These are phyloP conservation scores for Beauveria pseudobassiana DNA, from an alignment of 2,329 filamentous ascomycete species.

Conservation along the genomic window DNA sequence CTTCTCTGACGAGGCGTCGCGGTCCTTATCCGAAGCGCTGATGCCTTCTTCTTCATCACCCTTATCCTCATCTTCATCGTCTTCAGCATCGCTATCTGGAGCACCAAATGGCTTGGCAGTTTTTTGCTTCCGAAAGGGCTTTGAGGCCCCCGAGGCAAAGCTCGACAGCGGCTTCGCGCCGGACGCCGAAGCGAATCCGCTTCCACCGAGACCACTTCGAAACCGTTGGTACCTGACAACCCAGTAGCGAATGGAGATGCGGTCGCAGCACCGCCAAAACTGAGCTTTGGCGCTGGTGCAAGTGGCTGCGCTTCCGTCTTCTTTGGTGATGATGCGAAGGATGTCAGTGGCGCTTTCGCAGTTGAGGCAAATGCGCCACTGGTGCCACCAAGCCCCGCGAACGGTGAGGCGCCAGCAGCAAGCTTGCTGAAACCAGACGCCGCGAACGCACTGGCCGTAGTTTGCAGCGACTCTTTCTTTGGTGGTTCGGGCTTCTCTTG, in stretches of 20 bases:
- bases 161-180: conserved; percentile 46
- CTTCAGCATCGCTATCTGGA: conserved; percentile 57
- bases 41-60: conserved; percentile 31
- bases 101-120: conserved; percentile 70
- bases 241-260: conserved; percentile 42
- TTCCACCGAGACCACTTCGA: conserved; percentile 35
- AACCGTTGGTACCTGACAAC: conserved; percentile 36
- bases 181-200: conserved; percentile 37
- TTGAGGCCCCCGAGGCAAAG: conserved; percentile 59
- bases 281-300: conserved; percentile 36
- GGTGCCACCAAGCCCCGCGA: conserved; percentile 46
- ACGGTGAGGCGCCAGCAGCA: conserved; percentile 55
- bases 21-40: conserved; percentile 42
- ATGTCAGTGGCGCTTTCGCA: conserved; percentile 26
- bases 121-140: conserved; percentile 47
- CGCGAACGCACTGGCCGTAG: conserved; percentile 57
- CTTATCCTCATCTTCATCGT: conserved; percentile 31
- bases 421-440: conserved; percentile 62
- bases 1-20: conserved; percentile 39
- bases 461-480: conserved; percentile 24
- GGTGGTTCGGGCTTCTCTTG: conserved; percentile 12
- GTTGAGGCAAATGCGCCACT: conserved; percentile 44
- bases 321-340: conserved; percentile 25
- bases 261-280: conserved; percentile 35
- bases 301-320: conserved; percentile 20